Evolutionary conservation across 2,329 filamentous ascomycete species (phyloP).

Genomic region (Colletotrichum destructivum): DNA sequence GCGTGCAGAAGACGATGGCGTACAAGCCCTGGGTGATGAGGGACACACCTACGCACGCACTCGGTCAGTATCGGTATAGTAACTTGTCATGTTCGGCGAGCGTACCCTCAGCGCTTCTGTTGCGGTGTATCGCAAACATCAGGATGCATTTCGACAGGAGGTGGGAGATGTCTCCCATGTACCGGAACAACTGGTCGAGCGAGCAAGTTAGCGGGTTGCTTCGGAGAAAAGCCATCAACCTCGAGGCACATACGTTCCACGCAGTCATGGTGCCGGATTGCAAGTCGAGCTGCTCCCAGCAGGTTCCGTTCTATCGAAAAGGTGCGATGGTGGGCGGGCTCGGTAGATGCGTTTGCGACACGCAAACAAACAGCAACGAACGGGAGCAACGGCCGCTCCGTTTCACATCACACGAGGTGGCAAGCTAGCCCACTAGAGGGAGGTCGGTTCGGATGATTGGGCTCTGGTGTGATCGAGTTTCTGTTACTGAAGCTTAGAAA

Average conservation of each 20-base stretch:
- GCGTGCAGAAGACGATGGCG: constrained; percentile 85
- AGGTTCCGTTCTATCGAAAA: constrained; percentile 1
- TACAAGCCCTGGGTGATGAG: constrained; percentile 94
- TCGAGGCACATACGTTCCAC: constrained; percentile 56
- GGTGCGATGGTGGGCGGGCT: constrained; percentile 13
- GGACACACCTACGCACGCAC: constrained; percentile 77
- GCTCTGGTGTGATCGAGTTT: background rate
- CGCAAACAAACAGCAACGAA: constrained; percentile 33
- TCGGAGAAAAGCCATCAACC: background rate
- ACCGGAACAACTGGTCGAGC: constrained; percentile 73
- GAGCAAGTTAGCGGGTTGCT: constrained; percentile 24
- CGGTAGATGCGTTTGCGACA: constrained; percentile 29
- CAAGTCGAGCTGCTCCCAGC: constrained; percentile 39
- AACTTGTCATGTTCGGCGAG: background rate
- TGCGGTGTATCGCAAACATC: constrained; percentile 90
- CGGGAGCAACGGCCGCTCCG: constrained; percentile 32
- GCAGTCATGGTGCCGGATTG: constrained; percentile 53
- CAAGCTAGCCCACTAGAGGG: constrained; percentile 12
- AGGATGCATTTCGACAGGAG: constrained; percentile 90
- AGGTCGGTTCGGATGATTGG: constrained; percentile 9
- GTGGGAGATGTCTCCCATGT: constrained; percentile 88
- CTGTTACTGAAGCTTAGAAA: constrained; percentile 1
- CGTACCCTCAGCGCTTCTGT: constrained; percentile 86
- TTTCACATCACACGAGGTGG: constrained; percentile 42
- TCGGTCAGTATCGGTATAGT: constrained; percentile 40